These are phyloP conservation scores for Lactarius evosmus DNA, from an alignment of 768 basidiomycete species.

Conservation along the genomic window DNA sequence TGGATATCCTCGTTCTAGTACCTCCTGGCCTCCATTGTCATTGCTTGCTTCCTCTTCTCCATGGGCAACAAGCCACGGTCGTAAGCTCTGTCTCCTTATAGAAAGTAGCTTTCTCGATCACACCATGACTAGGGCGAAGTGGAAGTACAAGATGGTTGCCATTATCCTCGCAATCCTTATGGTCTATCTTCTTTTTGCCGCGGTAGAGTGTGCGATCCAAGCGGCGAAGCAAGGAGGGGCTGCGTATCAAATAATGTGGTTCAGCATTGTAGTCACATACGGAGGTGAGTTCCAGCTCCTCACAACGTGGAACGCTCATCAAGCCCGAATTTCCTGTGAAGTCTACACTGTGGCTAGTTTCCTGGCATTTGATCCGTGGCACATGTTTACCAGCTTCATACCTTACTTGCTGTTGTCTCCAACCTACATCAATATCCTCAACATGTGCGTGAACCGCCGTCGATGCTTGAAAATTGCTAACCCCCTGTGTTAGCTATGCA, in stretches of 20 bases:
- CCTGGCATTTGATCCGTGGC: conserved; percentile 93
- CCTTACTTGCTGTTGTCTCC: conserved; percentile 88
- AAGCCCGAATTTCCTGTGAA: conserved; percentile 28
- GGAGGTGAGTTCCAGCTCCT: conserved; percentile 48
- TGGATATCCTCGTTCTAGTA: conserved; percentile 46
- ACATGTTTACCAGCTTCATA: conserved; percentile 86
- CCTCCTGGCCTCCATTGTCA: conserved; percentile 75
- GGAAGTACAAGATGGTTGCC: conserved; percentile 83
- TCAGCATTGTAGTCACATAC: conserved; percentile 84
- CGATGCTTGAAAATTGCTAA: not conserved
- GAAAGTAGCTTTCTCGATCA: not conserved
- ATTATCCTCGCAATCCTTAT: conserved; percentile 74
- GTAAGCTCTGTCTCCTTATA: conserved; percentile 40
- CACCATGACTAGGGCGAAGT: conserved; percentile 51
- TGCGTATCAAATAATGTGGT: conserved; percentile 71
- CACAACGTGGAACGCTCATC: not conserved
- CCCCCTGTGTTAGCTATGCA: conserved; percentile 56
- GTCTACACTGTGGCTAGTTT: conserved; percentile 76
- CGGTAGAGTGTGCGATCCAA: conserved; percentile 74
- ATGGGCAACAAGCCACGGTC: conserved; percentile 94
- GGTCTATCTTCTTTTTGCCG: conserved; percentile 79
- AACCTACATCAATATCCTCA: conserved; percentile 71
- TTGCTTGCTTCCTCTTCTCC: conserved; percentile 89
- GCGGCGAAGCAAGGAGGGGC: conserved; percentile 64
- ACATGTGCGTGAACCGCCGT: conserved; percentile 51